Base-by-base conservation (phyloP, 768 basidiomycete genomes). In the Clitopilus hobsonii region DNA sequence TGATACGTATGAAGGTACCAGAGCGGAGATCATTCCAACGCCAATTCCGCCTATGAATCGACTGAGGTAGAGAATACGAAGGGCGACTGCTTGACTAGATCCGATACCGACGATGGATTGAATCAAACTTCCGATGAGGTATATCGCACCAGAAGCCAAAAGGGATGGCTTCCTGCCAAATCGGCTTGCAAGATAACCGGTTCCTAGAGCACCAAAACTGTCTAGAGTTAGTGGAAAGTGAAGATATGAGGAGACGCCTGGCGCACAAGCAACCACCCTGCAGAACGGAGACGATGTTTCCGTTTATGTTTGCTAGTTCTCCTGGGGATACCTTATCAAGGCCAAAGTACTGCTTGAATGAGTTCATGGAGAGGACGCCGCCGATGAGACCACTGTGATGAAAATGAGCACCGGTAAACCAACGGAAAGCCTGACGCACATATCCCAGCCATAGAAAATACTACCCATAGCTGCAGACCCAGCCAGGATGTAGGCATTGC, bases 11-110 rank as follows among this genome's bases (percentile, higher is more conserved):
- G 77, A 69, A 11, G 81, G 80, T 5, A 79, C 73, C 1, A 82
- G 63, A 3, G 79, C 77, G 1, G 75, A 73, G 6, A 76, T 71
- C 73, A 79, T 77, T 13, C 84, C 83, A 25, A 85, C 74, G 6
- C 86, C 84, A 51, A 85, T 69, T 18, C 87, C 86, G 5, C 79
- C 75, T 0, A 88, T 54, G 65, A 86, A 86, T 3, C 83, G 74
- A 52, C 77, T 70, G 59, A 76, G 76, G 58, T 75, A 79, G 30
- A 79, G 68, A 6, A 77, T 70, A 7, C 62, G 62, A 8, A 77
- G 61, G 11, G 65, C 75, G 2, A 72, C 69, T 5, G 25, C 51
- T 53, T 60, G 65, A 38, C 62, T 69, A 56, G 65, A 73, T 16
- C 77, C 75, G 1, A 80, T 56, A 0, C 79, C 78, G 20, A 69